Evolutionary conservation across 345 rosid species (phyloP), one percentile per base, ranked within the genome.

Genomic region (Euclidium syriacum): DNA sequence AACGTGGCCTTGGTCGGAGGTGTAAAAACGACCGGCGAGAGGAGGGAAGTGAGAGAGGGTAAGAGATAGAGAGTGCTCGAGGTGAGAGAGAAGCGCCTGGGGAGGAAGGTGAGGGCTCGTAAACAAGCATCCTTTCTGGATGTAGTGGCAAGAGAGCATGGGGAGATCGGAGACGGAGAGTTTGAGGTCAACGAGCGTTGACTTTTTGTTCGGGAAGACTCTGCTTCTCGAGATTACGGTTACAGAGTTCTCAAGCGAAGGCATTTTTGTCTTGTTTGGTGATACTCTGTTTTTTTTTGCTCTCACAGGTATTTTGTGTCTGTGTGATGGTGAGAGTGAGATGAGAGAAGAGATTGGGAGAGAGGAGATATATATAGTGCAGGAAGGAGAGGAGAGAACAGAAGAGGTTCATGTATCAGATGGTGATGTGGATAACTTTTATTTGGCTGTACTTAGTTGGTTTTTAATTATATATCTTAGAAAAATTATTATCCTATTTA

Each of bases 141-240:
- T 92, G 66, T 87, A 92, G 61, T 89, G 95, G 70, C 97, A 89
- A 50, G 98, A 92, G 34, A 92, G 81, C 98, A 92, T 89, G 0
- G 97, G 96, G 34, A 92, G 98, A 79, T 92, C 98, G 54, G 95
- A 89, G 68, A 83, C 95, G 2, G 98, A 85, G 39, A 92, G 91
- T 72, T 87, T 81, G 25, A 92, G 79, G 73, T 92, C 90, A 25
- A 32, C 80, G 22, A 84, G 57, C 0, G 73, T 67, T 27, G 99
- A 85, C 47, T 59, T 83, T 29, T 64, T 35, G 20, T 80, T 65
- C 0, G 99, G 99, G 55, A 73, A 67, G 54, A 89, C 73, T 44
- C 32, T 75, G 71, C 73, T 78, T 70, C 74, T 70, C n/a, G 95
- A 84, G 64, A 78, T 51, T 15, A 85, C 10, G 38, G 74, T 70